Conservation (phyloP, 2,329 filamentous ascomycete species). For the Colletotrichum costaricense region DNA sequence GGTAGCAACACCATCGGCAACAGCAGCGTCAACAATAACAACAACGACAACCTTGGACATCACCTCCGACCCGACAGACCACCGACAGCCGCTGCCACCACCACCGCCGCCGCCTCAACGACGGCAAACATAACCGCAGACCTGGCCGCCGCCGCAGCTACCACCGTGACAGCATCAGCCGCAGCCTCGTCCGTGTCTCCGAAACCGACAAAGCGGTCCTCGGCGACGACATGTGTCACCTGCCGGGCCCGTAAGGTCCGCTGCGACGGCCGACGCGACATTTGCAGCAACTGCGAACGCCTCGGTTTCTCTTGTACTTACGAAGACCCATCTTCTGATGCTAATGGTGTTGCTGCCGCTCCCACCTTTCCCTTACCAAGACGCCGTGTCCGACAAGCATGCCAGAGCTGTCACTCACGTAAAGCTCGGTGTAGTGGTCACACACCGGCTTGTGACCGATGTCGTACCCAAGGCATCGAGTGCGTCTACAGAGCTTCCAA, state of each 20-base stretch:
- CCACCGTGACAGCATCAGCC: conserved; percentile 31
- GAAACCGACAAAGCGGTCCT: conserved; percentile 50
- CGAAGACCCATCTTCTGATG: conserved; percentile 57
- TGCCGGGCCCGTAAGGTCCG: conserved; percentile 68
- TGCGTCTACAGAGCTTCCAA: conserved; percentile 66
- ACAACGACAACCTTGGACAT: conserved; percentile 30
- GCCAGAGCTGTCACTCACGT: conserved; percentile 67
- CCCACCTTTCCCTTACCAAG: conserved; percentile 51
- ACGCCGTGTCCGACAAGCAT: conserved; percentile 67
- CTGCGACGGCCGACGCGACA: conserved; percentile 64
- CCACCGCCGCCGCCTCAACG: neutral
- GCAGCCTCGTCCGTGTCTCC: conserved; percentile 34
- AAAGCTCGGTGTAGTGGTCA: conserved; percentile 71
- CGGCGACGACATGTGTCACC: conserved; percentile 64
- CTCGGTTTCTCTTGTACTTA: conserved; percentile 69
- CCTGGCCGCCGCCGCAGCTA: neutral
- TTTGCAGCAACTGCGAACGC: conserved; percentile 69
- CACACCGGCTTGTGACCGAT: conserved; percentile 64
- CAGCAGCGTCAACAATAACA: conserved; percentile 15
- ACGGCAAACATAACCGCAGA: conserved; percentile 5
- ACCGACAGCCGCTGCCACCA: conserved; percentile 30
- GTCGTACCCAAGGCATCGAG: conserved; percentile 63
- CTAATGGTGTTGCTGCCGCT: conserved; percentile 51
- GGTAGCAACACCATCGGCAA: conserved; percentile 16
- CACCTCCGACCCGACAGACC: conserved; percentile 33